Conservation (phyloP, 345 rosid genomes). For the Eucalyptus erythrocorys region DNA sequence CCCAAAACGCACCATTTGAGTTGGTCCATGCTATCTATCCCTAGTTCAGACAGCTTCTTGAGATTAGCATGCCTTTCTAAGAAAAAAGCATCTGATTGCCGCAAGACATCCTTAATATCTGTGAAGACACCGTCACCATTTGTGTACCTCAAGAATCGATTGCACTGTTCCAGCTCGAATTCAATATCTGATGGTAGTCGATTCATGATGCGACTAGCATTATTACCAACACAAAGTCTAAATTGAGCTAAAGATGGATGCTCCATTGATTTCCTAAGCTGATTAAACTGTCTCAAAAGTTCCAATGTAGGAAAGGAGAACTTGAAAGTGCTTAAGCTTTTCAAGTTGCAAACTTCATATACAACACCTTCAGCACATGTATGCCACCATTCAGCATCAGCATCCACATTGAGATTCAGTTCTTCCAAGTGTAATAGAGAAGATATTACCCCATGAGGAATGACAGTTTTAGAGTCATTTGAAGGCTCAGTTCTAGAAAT, state of each 20-base stretch:
- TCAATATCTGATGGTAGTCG: conserved; percentile 3
- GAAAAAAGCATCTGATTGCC: neutral
- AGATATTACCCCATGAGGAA: neutral
- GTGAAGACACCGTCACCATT: neutral
- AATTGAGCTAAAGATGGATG: neutral
- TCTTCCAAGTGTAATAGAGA: neutral
- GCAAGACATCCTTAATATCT: neutral
- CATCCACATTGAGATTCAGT: neutral
- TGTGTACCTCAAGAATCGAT: conserved; percentile 2
- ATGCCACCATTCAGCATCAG: neutral
- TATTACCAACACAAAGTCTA: conserved; percentile 3
- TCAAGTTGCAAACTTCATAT: neutral
- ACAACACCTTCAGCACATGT: neutral
- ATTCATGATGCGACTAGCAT: conserved; percentile 2
- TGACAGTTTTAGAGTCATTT: neutral
- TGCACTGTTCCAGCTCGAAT: neutral
- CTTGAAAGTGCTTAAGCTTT: neutral
- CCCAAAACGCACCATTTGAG: conserved; percentile 7
- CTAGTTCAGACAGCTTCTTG: conserved; percentile 1
- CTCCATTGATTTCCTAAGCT: neutral
- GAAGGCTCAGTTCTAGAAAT: neutral
- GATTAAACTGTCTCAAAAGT: neutral
- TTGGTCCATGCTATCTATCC: neutral
- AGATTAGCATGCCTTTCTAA: conserved; percentile 2
- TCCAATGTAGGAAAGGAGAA: neutral